Evolutionary conservation across 208 protist genomes (phyloP), one percentile per base, ranked within the genome.

Genomic region (Leptomonas seymouri): DNA sequence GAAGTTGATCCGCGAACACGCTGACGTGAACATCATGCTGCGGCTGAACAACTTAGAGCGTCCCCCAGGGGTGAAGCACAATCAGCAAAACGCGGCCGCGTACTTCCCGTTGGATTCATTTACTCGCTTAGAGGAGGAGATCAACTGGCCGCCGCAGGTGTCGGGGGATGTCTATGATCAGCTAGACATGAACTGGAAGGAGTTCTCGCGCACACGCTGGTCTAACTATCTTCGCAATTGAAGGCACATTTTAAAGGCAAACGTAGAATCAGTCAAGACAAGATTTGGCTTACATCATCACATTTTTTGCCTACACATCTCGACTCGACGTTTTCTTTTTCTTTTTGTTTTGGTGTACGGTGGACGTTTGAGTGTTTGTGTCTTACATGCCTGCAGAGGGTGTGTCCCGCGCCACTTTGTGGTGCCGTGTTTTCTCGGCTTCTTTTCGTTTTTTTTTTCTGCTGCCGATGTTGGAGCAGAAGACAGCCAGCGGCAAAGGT

Each of bases 171-270:
- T 94, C 49, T 94, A 94, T 56, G 86, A 94, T 57, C 91, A 97
- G 68, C 72, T 97, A 18, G 91, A 97, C 28, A 93, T 93, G 89
- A 94, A 94, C 73, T 97, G 91, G 91, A 97, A 97, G 76, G 91
- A 97, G 76, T 97, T 97, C 71, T 93, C 91, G 7, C 89, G 91
- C 12, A 97, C 91, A 21, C 80, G 91, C 23, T 97, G 91, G 91
- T 95, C 91, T 0, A 94, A 89, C 63, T 97, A 83, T 56, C 77
- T 97, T 48, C 80, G 91, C 28, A 93, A 83, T 45, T 94, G 16
- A 53, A n/a, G 30, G 41, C 2, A 27, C 34, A 23, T 3, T 28
- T 21, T 3, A 28, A 5, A 30, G 9, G 48, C 9, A 14, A 50
- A 7, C 5, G 6, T 5, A 23, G 48, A 53, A 12, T 8, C n/a